These are phyloP conservation scores for Cavenderia fasciculata DNA, from an alignment of 78 protist species.

Conservation along the genomic window DNA sequence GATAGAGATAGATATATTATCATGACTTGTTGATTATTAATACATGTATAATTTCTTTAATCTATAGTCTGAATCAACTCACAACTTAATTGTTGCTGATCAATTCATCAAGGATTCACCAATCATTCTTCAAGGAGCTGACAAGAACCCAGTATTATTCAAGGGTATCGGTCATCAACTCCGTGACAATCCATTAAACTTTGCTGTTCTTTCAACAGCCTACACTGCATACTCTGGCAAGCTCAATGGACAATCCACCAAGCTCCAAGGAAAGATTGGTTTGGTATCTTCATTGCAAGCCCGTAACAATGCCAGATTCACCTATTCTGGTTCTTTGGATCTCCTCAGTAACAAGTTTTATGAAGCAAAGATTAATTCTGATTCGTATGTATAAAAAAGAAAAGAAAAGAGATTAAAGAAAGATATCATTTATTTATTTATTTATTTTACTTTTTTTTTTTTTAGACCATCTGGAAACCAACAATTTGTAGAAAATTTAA, in stretches of 20 bases:
- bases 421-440: background rate
- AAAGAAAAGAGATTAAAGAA: background rate
- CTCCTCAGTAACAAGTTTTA: conserved; percentile 76
- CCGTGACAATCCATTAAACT: conserved; percentile 35
- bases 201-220: conserved; percentile 71
- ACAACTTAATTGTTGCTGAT: conserved; percentile 65
- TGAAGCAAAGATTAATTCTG: background rate
- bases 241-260: conserved; percentile 24
- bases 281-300: conserved; percentile 91
- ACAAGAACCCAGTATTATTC: conserved; percentile 68
- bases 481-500: conserved; percentile 48
- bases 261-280: conserved; percentile 64
- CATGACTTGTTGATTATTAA: no score
- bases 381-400: background rate
- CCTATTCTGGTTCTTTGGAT: conserved; percentile 84
- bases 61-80: conserved; percentile 44
- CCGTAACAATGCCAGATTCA: conserved; percentile 88
- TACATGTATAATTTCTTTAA: no score
- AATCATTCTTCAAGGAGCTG: conserved; percentile 44
- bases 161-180: conserved; percentile 83
- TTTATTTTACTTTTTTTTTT: background rate
- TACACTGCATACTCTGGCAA: conserved; percentile 79
- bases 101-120: conserved; percentile 60
- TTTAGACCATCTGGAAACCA: conserved; percentile 21
- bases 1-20: no score